Base-by-base conservation (phyloP, 177 flowering plant species). In the Tripterygium wilfordii region DNA sequence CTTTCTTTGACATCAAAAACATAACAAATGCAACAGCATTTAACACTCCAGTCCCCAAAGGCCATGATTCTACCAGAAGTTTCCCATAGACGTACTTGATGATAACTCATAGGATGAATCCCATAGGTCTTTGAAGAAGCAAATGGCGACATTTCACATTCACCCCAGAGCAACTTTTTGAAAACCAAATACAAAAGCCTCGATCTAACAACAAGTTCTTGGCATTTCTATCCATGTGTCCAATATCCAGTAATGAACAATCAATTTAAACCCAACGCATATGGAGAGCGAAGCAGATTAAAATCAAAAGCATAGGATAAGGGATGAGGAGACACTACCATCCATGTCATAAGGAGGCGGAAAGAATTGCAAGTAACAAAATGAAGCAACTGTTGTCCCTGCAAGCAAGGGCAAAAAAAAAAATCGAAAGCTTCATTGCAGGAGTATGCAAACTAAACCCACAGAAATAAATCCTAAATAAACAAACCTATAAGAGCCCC, bases 281-380 rank as follows among this genome's bases (percentile, higher is more conserved):
- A n/a, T n/a, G n/a, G n/a, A n/a, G n/a, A n/a, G n/a, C n/a, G n/a
- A n/a, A 2, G 3, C 39, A 36, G 36, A 32, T 9, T 32, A 15
- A 36, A 2, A 36, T 36, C 10, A n/a, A 38, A 19, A 19, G 35
- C 9, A 35, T 36, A 3, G 17, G 24, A 37, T 26, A 45, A 9
- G 10, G 35, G 48, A 20, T 29, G 31, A 24, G 48, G 21, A 49
- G 15, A 48, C 13, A 61, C 32, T 75, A 80, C 86, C 82, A 45
- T 80, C 74, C 8, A 42, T 21, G 27, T 72, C 66, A 56, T 78
- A 74, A 2, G 88, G 88, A 9, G 78, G 73, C 28, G 88, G 88
- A 53, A 78, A 81, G 63, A 81, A 81, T 56, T 81, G 88, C 60
- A 76, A 46, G 63, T 78, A 81, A 50, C 88, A 81, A 50, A 76